A percentile compares a stretch with the other conserved stretches of the same genome.
phyloP scores from a whole-genome alignment of 208 protist species.

The Phytomonas sp. region DNA sequence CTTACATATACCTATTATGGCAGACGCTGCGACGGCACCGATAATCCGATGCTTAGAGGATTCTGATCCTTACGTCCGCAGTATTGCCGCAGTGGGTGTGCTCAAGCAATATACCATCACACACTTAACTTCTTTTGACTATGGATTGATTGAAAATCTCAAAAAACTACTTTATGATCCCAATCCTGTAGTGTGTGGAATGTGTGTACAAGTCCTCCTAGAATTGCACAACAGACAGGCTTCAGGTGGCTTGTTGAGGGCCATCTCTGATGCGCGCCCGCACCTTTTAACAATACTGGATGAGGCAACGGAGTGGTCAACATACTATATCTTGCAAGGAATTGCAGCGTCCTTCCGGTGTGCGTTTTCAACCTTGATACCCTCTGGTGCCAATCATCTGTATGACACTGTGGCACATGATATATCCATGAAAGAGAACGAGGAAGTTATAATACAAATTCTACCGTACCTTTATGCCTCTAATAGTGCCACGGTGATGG shows the following conservation, averaged over 20 bases:
- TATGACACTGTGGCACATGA: not conserved
- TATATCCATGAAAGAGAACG: constrained; percentile 15
- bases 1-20: constrained; percentile 95
- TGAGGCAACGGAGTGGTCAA: constrained; percentile 95
- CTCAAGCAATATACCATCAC: constrained; percentile 97
- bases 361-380: not conserved
- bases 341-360: constrained; percentile 30
- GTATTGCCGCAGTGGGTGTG: constrained; percentile 96
- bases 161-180: constrained; percentile 91
- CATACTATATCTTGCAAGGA: constrained; percentile 95
- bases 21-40: constrained; percentile 95
- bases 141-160: constrained; percentile 85
- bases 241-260: constrained; percentile 19
- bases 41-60: constrained; percentile 91
- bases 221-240: constrained; percentile 41
- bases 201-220: constrained; percentile 90
- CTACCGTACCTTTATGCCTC: constrained; percentile 90
- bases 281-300: constrained; percentile 90
- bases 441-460: constrained; percentile 90
- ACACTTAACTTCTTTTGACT: constrained; percentile 78
- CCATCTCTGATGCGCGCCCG: constrained; percentile 53
- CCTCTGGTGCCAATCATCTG: not conserved
- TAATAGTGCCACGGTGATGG: constrained; percentile 95
- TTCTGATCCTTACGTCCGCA: constrained; percentile 97
- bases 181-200: constrained; percentile 96